Conservation (phyloP, 805 yeast species). For the Barnettozyma vustinii region DNA sequence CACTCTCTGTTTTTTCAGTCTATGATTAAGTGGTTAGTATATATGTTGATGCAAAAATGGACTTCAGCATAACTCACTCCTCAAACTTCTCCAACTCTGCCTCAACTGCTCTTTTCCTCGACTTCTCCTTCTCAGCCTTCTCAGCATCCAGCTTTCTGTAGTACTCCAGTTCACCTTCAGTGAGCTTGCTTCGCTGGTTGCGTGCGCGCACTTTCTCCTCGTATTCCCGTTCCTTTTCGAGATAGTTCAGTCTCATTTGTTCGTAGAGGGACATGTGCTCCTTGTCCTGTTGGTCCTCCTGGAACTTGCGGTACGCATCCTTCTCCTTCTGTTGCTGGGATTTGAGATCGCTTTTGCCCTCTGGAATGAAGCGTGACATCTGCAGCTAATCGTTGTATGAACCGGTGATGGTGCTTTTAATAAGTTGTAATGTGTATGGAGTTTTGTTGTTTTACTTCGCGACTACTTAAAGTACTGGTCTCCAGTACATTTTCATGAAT, state of each 20-base stretch:
- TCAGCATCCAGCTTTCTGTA: slow-evolving; percentile 13
- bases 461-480: not conserved
- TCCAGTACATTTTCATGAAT: too few species aligned
- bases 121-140: slow-evolving; percentile 8
- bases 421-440: too few species aligned
- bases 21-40: slow-evolving; percentile 8
- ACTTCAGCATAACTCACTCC: slow-evolving; percentile 12
- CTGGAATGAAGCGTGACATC: slow-evolving; percentile 27
- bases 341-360: slow-evolving; percentile 22
- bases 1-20: slow-evolving; percentile 5
- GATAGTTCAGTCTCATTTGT: slow-evolving; percentile 24
- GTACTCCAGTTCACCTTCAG: slow-evolving; percentile 18
- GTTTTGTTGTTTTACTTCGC: not conserved
- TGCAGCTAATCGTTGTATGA: not conserved
- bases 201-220: slow-evolving; percentile 20
- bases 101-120: slow-evolving; percentile 17
- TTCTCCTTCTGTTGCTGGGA: slow-evolving; percentile 16
- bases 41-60: not conserved
- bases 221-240: slow-evolving; percentile 20
- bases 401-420: too few species aligned
- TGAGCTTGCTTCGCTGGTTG: slow-evolving; percentile 18
- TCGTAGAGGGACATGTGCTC: slow-evolving; percentile 23
- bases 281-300: slow-evolving; percentile 18
- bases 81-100: slow-evolving; percentile 18
- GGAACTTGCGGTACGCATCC: slow-evolving; percentile 13